Base-by-base conservation (phyloP, 176 grass and related monocot species). In the Hsuehochloa calcarea region DNA sequence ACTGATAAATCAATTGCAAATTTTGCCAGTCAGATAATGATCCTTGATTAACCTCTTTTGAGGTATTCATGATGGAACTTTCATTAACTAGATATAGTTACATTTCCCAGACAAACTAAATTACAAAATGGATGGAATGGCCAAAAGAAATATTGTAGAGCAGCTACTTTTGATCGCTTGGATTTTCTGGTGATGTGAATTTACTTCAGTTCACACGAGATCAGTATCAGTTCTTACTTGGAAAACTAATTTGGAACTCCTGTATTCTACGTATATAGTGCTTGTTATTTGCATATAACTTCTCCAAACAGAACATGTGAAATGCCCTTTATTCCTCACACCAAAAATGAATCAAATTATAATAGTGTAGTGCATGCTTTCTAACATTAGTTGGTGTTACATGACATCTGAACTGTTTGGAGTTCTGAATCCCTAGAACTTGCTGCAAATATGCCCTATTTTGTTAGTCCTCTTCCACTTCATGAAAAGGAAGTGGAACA, bases 401-500 rank as follows among this genome's bases (percentile, higher is more conserved):
- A n/a, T n/a, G n/a, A n/a, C n/a, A 91, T 62, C 62, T 80, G 80
- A 87, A 80, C 51, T 87, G 60, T 61, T 76, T 80, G 25, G 72
- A 87, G 74, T 70, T 91, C 10, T 84, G 43, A 51, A 91, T 52
- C 64, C 69, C 51, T 87, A 91, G 17, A 84, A 61, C 34, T 11
- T 63, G 52, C 65, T 84, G 55, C 65, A 55, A 44, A 22, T 26
- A 47, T 51, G 16, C 6, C 20, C 70, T 74, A 68, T 84, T 81
- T 76, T 82, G 74, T 90, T 85, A 93, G 68, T 69, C 16, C 10
- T 88, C 77, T 72, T 90, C 91, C 50, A 93, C 85, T 87, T 93
- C 88, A 78, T 93, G 88, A 93, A 93, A 93, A 67, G 91, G 91
- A 84, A 93, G 85, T 85, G 91, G 91, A 87, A 93, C 80, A 68